Percentiles rank a stretch among this genome's conserved stretches.
These are phyloP conservation scores for Drechslerella coelobrocha DNA, from an alignment of 2,329 filamentous ascomycete genomes.

Conservation along the genomic window DNA sequence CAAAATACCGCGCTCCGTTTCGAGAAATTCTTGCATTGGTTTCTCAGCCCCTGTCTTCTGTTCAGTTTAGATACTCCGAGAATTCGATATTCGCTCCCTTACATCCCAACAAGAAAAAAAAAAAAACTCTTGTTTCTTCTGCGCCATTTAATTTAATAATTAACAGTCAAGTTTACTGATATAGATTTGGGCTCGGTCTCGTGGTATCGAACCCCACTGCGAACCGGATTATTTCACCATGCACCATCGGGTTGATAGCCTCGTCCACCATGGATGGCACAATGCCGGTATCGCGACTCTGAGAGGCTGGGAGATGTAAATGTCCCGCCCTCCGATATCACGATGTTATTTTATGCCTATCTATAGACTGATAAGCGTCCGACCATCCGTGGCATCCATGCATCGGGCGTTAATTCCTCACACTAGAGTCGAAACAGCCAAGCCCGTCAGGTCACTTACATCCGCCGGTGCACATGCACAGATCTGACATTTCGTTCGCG, in stretches of 20 bases:
- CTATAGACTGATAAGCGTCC: background rate
- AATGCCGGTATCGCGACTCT: too few relatives aligned
- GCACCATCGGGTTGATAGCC: background rate
- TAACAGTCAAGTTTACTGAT: too few relatives aligned
- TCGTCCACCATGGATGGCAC: background rate
- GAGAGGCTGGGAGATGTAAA: background rate
- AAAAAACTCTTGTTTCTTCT: background rate
- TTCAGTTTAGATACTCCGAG: conserved; percentile 7
- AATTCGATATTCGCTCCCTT: conserved; percentile 5
- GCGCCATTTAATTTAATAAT: background rate
- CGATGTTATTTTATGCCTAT: background rate
- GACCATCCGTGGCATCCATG: background rate
- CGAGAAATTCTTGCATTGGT: conserved; percentile 6
- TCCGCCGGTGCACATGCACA: background rate
- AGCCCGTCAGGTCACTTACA: background rate
- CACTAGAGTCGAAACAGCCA: background rate
- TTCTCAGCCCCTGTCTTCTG: conserved; percentile 2
- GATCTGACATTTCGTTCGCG: background rate
- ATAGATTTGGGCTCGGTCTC: too few relatives aligned
- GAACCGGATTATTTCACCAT: background rate
- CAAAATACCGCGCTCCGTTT: conserved; percentile 13
- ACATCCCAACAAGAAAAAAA: background rate
- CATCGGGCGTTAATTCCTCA: background rate
- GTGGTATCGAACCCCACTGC: background rate
- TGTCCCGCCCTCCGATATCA: background rate